phyloP scores from a whole-genome alignment of 164 flowering plant species.

The Brasenia schreberi region DNA sequence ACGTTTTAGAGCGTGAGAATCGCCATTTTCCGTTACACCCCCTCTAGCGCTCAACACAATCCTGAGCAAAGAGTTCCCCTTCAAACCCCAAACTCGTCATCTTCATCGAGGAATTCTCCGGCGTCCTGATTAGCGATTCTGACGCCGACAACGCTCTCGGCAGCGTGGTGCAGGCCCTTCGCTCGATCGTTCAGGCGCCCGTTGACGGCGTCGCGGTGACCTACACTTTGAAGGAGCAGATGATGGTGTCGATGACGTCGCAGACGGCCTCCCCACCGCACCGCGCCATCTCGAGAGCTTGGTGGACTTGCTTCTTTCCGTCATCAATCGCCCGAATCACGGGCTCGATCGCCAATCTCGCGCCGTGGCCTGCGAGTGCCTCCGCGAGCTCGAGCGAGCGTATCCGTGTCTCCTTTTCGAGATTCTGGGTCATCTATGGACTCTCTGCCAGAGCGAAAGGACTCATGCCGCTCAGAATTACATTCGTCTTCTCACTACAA shows the following conservation, averaged over 20 bases:
- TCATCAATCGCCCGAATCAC: conserved; percentile 73
- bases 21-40: too few relatives aligned
- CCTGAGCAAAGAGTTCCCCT: conserved; percentile 35
- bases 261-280: conserved; percentile 5
- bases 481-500: conserved; percentile 40
- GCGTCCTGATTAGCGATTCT: conserved; percentile 7
- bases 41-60: conserved; percentile 46
- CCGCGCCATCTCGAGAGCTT: conserved; percentile 22
- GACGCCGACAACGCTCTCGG: conserved; percentile 10
- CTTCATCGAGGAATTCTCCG: conserved; percentile 43
- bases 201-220: conserved; percentile 26
- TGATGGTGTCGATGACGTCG: conserved; percentile 49
- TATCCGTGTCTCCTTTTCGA: conserved; percentile 61
- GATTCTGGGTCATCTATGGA: conserved; percentile 63
- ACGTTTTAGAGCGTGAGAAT: too few relatives aligned
- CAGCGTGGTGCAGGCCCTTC: conserved; percentile 45
- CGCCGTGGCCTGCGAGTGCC: conserved; percentile 71
- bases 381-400: conserved; percentile 66
- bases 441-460: conserved; percentile 72
- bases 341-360: conserved; percentile 76
- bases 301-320: conserved; percentile 44
- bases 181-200: conserved; percentile 50
- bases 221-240: conserved; percentile 51
- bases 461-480: conserved; percentile 85
- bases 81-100: conserved; percentile 39